Evolutionary conservation across 2,329 filamentous ascomycete genomes (phyloP).

Genomic region (Hymenoscyphus fructigenus): DNA sequence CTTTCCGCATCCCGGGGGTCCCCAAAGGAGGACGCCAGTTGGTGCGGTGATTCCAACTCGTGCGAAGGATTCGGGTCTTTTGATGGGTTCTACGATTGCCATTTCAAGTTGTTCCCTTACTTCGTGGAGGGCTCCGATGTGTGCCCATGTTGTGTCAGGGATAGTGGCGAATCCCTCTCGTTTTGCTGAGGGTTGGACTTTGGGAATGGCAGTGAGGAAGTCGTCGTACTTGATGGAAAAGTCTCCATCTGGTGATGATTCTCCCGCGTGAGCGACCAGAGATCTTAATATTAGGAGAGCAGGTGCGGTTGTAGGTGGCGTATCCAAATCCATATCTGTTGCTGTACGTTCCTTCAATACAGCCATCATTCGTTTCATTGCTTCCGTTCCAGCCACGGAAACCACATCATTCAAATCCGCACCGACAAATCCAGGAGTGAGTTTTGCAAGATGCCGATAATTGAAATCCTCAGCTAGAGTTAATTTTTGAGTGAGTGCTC

Average conservation of each 20-base stretch:
- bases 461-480: constrained; percentile 69
- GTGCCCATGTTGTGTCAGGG: constrained; percentile 87
- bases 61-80: constrained; percentile 73
- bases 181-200: constrained; percentile 77
- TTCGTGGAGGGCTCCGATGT: constrained; percentile 81
- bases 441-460: constrained; percentile 71
- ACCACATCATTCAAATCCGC: constrained; percentile 76
- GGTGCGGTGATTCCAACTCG: constrained; percentile 76
- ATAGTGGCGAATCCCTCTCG: constrained; percentile 94
- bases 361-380: constrained; percentile 40
- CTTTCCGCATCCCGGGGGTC: constrained; percentile 94
- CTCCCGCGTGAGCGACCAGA: constrained; percentile 54
- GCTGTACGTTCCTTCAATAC: constrained; percentile 33
- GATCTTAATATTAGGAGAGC: constrained; percentile 47
- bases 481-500: constrained; percentile 67
- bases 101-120: constrained; percentile 79
- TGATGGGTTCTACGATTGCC: constrained; percentile 88
- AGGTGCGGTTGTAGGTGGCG: constrained; percentile 21
- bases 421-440: constrained; percentile 90
- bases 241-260: constrained; percentile 51
- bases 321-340: constrained; percentile 36
- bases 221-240: constrained; percentile 63
- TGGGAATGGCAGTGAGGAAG: constrained; percentile 72
- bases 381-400: constrained; percentile 39
- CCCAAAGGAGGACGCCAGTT: constrained; percentile 91